A percentile compares a stretch with the other conserved stretches of the same genome.
These are phyloP conservation scores for Suhomyces chickasaworum DNA, from an alignment of 1,139 yeast genomes.

Conservation along the genomic window DNA sequence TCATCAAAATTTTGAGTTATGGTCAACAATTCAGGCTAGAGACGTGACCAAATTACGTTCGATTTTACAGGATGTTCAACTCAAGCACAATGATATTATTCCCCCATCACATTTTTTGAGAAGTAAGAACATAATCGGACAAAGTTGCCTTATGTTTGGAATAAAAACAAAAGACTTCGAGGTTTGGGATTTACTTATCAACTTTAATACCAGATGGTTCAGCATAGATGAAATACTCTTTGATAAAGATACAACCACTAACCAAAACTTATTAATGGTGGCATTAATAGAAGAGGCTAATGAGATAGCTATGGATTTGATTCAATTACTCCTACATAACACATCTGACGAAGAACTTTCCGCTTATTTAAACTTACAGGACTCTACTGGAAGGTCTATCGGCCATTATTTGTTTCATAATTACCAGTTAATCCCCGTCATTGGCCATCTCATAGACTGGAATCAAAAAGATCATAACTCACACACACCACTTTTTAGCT, in stretches of 20 bases:
- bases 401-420: conserved; percentile 79
- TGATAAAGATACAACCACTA: conserved; percentile 55
- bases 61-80: conserved; percentile 25
- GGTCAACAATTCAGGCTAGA: conserved; percentile 51
- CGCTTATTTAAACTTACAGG: conserved; percentile 53
- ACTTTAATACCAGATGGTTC: conserved; percentile 47
- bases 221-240: conserved; percentile 67
- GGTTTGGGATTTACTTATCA: conserved; percentile 50
- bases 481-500: conserved; percentile 78
- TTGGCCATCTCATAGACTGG: conserved; percentile 74
- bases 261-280: conserved; percentile 58
- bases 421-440: conserved; percentile 48
- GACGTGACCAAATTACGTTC: conserved; percentile 24
- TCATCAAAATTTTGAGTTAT: conserved; percentile 50
- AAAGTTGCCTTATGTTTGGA: conserved; percentile 63
- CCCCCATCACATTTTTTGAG: conserved; percentile 46
- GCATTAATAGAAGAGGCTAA: conserved; percentile 60
- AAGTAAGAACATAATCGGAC: conserved; percentile 64
- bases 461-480: conserved; percentile 61
- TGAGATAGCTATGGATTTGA: conserved; percentile 49
- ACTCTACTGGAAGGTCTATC: conserved; percentile 55
- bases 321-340: conserved; percentile 46
- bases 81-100: conserved; percentile 17
- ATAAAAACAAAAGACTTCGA: conserved; percentile 44
- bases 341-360: conserved; percentile 48